Base-by-base conservation (phyloP, 2,329 filamentous ascomycete species). In the Botrytis pseudocinerea region DNA sequence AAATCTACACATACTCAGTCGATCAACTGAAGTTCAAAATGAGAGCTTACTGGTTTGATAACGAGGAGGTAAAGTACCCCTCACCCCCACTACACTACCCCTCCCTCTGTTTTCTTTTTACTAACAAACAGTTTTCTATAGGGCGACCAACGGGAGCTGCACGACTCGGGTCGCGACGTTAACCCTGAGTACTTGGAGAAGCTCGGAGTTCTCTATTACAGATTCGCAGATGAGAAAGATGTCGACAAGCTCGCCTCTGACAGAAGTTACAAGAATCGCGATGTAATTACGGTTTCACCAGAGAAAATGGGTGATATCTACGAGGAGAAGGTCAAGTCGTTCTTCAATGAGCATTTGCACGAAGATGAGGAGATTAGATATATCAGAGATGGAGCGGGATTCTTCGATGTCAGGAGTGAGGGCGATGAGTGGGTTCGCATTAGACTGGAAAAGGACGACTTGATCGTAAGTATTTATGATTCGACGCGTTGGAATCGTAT, bases 351-450 rank as follows among this genome's bases (percentile, higher is more conserved):
- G 86, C 96, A 99, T 82, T 83, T 99, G 79, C 96, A 99, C 82
- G 96, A 99, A 85, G 96, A 99, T 78, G 96, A 99, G 85, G 96
- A 99, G 87, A 99, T 99, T 77, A 87, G 96, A 65, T 99, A 98
- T 80, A 95, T 99, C 77, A 87, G 94, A 46, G 95, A 92, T 75
- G 96, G 96, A 0, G 88, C 89, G 72, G 96, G 96, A 0, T 99
- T 92, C 82, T 99, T 99, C 81, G 96, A 99, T 83, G 95, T 99
- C 4, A 87, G 96, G 66, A 91, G 90, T 80, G 86, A 92, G 82
- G 89, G 88, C 32, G 95, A 98, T 80, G 90, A 92, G 77, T 99
- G 96, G 96, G 89, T 99, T 73, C 87, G 96, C 74, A 94, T 99
- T 75, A 85, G 87, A 79, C 84, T 99, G 73, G 92, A 92, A 82